Conservation (phyloP, 345 rosid genomes). For the Erodium maritimum region DNA sequence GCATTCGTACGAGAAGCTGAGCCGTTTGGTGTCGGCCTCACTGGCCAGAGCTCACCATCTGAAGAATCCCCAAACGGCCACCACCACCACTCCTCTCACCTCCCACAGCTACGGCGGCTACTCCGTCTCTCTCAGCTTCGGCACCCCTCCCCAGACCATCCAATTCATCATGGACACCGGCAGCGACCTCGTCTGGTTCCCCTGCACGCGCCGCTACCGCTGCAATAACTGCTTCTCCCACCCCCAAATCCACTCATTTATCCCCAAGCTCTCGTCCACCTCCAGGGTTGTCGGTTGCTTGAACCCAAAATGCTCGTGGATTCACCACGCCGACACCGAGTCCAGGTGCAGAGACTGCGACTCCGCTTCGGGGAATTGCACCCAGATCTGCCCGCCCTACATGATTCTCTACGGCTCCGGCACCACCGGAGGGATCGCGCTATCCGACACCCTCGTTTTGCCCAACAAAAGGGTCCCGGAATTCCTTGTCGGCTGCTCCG, state of each 20-base stretch:
- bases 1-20: conserved; percentile 16
- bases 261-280: conserved; percentile 54
- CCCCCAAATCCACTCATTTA: conserved; percentile 24
- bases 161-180: conserved; percentile 71
- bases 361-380: conserved; percentile 32
- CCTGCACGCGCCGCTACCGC: conserved; percentile 61
- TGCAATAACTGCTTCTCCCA: conserved; percentile 33
- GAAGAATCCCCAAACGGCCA: conserved; percentile 15
- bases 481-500: conserved; percentile 71
- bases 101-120: conserved; percentile 72
- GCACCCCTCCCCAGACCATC: conserved; percentile 66
- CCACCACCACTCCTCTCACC: conserved; percentile 34
- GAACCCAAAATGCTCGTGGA: conserved; percentile 48
- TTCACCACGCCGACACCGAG: conserved; percentile 35
- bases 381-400: conserved; percentile 64
- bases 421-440: conserved; percentile 53
- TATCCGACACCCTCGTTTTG: conserved; percentile 46
- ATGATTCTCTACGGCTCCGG: conserved; percentile 63
- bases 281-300: conserved; percentile 43
- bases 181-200: conserved; percentile 81
- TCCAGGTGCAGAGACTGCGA: conserved; percentile 41
- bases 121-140: conserved; percentile 63
- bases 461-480: conserved; percentile 25
- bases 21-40: conserved; percentile 18
- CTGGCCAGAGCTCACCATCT: conserved; percentile 28